These are phyloP conservation scores for Onygenales sp. DNA, from an alignment of 2,329 filamentous ascomycete species.

Conservation along the genomic window DNA sequence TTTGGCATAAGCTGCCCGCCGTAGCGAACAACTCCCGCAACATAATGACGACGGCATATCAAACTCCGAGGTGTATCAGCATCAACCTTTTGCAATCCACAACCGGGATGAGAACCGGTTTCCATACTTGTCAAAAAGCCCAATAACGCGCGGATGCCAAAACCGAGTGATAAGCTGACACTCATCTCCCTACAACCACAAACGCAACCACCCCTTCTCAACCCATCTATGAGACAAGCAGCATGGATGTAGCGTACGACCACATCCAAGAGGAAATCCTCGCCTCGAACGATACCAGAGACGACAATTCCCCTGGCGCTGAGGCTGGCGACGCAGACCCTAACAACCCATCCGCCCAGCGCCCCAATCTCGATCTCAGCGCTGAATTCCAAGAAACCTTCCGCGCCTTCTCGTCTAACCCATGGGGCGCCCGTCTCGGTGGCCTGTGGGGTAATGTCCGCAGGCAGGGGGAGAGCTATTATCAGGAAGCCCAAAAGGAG, in stretches of 20 bases:
- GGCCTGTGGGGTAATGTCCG: slow-evolving; percentile 86
- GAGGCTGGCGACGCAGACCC: slow-evolving; percentile 39
- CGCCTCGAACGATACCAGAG: slow-evolving; percentile 42
- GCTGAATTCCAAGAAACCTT: slow-evolving; percentile 91
- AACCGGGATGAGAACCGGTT: too few relatives aligned
- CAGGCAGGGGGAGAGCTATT: slow-evolving; percentile 88
- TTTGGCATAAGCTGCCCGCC: too few relatives aligned
- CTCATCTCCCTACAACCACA: background rate
- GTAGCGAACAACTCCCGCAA: background rate
- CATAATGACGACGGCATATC: too few relatives aligned
- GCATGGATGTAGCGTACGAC: slow-evolving; percentile 95
- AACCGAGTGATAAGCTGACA: background rate
- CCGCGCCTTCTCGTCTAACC: slow-evolving; percentile 80
- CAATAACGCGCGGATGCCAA: background rate
- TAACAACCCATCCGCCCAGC: slow-evolving; percentile 16
- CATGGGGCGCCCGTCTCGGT: slow-evolving; percentile 82
- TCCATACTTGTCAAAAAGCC: too few relatives aligned
- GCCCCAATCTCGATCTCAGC: slow-evolving; percentile 53
- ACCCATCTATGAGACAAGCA: background rate
- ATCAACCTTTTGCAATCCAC: too few relatives aligned
- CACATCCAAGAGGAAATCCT: slow-evolving; percentile 82
- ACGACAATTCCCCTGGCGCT: slow-evolving; percentile 25
- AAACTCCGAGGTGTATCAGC: too few relatives aligned
- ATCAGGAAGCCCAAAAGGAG: slow-evolving; percentile 74
- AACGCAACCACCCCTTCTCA: background rate